Conservation (phyloP, 2,329 filamentous ascomycete species). For the Bipolaris cookei region DNA sequence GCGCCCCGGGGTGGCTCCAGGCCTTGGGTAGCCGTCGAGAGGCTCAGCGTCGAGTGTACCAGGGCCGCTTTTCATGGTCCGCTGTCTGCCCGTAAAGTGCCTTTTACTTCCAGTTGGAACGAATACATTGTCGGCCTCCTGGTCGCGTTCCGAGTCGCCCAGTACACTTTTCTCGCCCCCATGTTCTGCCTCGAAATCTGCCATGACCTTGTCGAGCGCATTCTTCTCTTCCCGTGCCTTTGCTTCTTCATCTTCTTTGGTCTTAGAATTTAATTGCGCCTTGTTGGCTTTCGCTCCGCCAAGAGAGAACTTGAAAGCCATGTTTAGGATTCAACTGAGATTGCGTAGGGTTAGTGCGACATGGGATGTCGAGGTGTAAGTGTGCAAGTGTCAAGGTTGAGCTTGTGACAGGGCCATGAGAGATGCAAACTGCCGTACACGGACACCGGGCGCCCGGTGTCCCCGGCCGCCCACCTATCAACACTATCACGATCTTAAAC, state of each 20-base stretch:
- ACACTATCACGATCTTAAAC: too few species aligned
- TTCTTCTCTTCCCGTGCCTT: conserved; percentile 42
- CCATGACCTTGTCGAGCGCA: conserved; percentile 41
- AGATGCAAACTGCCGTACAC: too few species aligned
- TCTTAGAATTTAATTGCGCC: conserved; percentile 33
- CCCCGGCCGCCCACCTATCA: too few species aligned
- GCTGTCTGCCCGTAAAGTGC: conserved; percentile 38
- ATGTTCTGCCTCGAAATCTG: conserved; percentile 41
- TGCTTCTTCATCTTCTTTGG: conserved; percentile 40
- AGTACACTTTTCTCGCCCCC: conserved; percentile 32
- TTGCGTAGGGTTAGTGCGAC: neutral
- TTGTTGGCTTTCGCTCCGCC: conserved; percentile 34
- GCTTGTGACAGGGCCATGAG: conserved; percentile 13
- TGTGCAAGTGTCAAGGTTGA: conserved; percentile 6
- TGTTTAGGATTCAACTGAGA: conserved; percentile 10
- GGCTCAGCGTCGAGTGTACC: conserved; percentile 40
- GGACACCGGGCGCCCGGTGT: too few species aligned
- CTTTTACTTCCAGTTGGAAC: conserved; percentile 40
- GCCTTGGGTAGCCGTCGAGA: conserved; percentile 28
- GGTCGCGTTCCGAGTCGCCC: conserved; percentile 30
- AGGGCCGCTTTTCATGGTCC: conserved; percentile 43
- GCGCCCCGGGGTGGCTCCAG: conserved; percentile 18
- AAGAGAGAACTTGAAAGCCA: conserved; percentile 43
- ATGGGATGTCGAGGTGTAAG: neutral
- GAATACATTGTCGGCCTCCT: conserved; percentile 32